A percentile compares a stretch with the other conserved stretches of the same genome.
phyloP scores from a whole-genome alignment of 2,329 filamentous ascomycete genomes.

The Alternaria novae-zelandiae region DNA sequence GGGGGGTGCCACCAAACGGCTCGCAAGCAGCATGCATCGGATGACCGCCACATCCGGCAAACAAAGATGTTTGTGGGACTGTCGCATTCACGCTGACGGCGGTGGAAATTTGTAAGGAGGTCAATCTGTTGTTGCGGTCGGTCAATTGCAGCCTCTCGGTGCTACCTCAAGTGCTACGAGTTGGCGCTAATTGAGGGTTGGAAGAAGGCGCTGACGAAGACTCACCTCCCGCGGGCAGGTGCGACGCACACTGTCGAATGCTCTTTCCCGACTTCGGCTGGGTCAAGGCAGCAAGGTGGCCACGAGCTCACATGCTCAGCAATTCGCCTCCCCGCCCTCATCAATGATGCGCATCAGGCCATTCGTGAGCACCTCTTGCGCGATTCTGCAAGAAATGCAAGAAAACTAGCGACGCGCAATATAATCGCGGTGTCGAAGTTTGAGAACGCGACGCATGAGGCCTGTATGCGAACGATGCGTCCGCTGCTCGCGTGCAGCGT shows the following conservation, averaged over 20 bases:
- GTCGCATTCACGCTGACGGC: not conserved
- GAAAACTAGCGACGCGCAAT: conserved; percentile 2
- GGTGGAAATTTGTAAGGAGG: conserved; percentile 11
- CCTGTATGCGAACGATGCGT: conserved; percentile 26
- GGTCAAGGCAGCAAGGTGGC: conserved; percentile 34
- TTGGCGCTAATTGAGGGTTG: not conserved
- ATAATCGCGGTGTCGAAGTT: conserved; percentile 3
- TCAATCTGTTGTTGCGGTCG: not conserved
- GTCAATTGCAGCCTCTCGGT: not conserved
- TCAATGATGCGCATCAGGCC: not conserved
- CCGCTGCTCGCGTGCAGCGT: conserved; percentile 15
- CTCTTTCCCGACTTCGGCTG: conserved; percentile 24
- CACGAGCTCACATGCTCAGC: conserved; percentile 21
- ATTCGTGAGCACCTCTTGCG: not conserved
- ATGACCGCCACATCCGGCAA: conserved; percentile 10
- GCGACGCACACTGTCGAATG: not conserved
- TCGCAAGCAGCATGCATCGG: not conserved
- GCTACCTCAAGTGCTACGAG: not conserved
- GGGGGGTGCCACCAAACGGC: conserved; percentile 1
- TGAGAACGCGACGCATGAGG: conserved; percentile 10
- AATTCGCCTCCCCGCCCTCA: conserved; percentile 3
- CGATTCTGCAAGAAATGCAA: conserved; percentile 14
- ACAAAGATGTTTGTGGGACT: conserved; percentile 10
- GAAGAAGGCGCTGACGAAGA: conserved; percentile 8
- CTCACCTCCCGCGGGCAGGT: not conserved